Evolutionary conservation across 2,329 filamentous ascomycete genomes (phyloP), one percentile per base, ranked within the genome.

Genomic region (Hypoxylon rubiginosum): DNA sequence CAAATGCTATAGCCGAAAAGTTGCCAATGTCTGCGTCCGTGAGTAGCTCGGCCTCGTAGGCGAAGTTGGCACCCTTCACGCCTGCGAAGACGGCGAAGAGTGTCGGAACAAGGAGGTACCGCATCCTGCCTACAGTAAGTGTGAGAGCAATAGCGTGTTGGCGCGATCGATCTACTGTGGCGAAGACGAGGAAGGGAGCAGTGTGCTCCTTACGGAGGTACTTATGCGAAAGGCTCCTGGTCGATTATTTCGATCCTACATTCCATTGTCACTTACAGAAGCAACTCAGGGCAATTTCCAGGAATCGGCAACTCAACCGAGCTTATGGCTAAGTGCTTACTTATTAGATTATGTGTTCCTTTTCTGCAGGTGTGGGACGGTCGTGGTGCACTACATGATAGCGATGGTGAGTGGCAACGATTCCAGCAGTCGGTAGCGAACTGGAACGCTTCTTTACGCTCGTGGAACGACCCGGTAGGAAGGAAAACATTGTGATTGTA

Each of bases 1-100:
- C 75, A 46, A 78, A 78, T 0, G 68, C 69, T 50, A 76, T 72
- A 15, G 67, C 72, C 17, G 75, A 74, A 49, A 79, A 77, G 65
- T 75, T 75, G 50, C 72, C 74, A 32, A 79, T 60, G 17, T 78
- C 75, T 7, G 64, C 65, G 11, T 76, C 74, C 8, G 73, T 73
- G 19, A 80, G 75, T 67, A 74, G 71, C 7, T 68, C 70, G 13
- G 54, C 59, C 34, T 74, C 73, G 48, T 71, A 74, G 39, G 68
- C 67, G 28, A 75, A 73, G 57, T 73, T 73, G 58, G 65, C 61
- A 28, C 62, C 45, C 13, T 45, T 26, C 9, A 59, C 32, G 48
- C 48, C 49, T 21, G 52, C 39, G 30, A 64, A 43, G 21, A 70
- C 34, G 21, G 65, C 17, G 24, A 71, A 26, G 24, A 64, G 32